A percentile compares a stretch with the other conserved stretches of the same genome.
These are phyloP conservation scores for Neckera pumila DNA, from an alignment of 225 moss, liverwort and hornwort genomes.

Conservation along the genomic window DNA sequence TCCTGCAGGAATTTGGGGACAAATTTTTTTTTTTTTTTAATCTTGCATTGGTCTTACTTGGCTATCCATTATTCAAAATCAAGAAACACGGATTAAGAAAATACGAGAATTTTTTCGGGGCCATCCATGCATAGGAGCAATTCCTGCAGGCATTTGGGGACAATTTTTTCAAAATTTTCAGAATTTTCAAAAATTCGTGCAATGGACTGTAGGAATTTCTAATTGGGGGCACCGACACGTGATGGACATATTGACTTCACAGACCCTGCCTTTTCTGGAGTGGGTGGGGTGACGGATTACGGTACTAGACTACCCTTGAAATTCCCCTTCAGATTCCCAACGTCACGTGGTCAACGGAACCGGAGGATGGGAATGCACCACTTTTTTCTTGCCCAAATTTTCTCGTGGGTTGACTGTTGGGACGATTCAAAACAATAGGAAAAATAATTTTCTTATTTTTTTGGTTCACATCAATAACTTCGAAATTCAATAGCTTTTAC, in stretches of 20 bases:
- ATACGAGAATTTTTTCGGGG: background rate
- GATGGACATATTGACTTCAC: background rate
- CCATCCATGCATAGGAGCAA: background rate
- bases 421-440: too few relatives aligned
- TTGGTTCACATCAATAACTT: too few relatives aligned
- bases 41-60: background rate
- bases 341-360: background rate
- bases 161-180: background rate
- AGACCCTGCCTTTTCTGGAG: background rate
- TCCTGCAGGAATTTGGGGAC: too few relatives aligned
- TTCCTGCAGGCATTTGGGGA: background rate
- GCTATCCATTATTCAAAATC: too few relatives aligned
- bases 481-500: too few relatives aligned
- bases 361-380: too few relatives aligned
- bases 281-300: background rate
- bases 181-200: background rate
- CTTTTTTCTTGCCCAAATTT: background rate
- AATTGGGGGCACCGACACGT: background rate
- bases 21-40: too few relatives aligned
- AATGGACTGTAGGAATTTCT: background rate
- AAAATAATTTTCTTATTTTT: too few relatives aligned
- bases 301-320: accelerated
- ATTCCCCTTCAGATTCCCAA: too few relatives aligned
- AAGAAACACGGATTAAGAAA: background rate
- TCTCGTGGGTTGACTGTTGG: background rate